phyloP scores from a whole-genome alignment of 2,329 filamentous ascomycete genomes.

The Beauveria medogensis region DNA sequence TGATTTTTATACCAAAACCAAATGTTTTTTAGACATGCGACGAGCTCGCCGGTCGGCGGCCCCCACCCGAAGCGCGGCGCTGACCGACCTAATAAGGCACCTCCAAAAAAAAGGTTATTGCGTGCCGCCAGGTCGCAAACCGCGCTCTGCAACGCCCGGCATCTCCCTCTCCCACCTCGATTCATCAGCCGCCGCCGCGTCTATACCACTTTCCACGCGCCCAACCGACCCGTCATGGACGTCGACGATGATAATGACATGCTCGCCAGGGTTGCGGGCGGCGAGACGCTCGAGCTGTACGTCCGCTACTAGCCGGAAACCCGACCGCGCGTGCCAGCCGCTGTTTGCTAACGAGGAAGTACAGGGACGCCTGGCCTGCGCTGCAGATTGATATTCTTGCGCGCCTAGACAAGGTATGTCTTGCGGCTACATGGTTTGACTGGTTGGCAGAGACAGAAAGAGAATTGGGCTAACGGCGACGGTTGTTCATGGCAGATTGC shows the following conservation, averaged over 20 bases:
- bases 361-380: conserved; percentile 60
- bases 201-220: neutral
- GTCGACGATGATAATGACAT: conserved; percentile 45
- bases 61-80: too few relatives aligned
- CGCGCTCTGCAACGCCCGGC: neutral
- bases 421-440: conserved; percentile 17
- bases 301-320: conserved; percentile 17
- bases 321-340: neutral
- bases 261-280: conserved; percentile 40
- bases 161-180: neutral
- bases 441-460: conserved; percentile 30
- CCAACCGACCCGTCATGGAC: conserved; percentile 37
- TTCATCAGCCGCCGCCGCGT: neutral
- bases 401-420: conserved; percentile 54
- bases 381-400: conserved; percentile 58
- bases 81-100: too few relatives aligned
- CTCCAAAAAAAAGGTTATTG: neutral
- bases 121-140: neutral
- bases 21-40: too few relatives aligned
- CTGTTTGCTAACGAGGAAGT: conserved; percentile 11
- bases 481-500: conserved; percentile 50
- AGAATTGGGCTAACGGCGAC: neutral
- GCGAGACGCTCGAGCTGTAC: conserved; percentile 49
- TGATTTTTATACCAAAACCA: too few relatives aligned
- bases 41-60: too few relatives aligned